These are phyloP conservation scores for Bacidia rubella DNA, from an alignment of 495 filamentous ascomycete genomes.

Conservation along the genomic window DNA sequence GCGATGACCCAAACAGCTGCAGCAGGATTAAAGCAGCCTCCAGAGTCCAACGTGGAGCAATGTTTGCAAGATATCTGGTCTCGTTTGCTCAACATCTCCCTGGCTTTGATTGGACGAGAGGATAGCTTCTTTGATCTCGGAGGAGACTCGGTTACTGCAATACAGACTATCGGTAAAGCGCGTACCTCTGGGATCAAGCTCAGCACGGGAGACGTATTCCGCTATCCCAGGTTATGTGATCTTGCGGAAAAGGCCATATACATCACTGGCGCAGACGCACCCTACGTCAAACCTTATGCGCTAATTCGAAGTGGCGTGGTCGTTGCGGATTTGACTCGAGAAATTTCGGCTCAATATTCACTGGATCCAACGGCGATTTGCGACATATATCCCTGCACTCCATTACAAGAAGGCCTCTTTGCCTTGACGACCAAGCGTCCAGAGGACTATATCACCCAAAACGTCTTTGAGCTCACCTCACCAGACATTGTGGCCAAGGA, in stretches of 20 bases:
- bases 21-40: conserved; percentile 11
- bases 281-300: too few relatives aligned
- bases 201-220: conserved; percentile 33
- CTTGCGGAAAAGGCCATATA: too few relatives aligned
- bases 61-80: conserved; percentile 30
- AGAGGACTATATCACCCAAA: conserved; percentile 24
- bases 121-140: conserved; percentile 37
- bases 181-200: conserved; percentile 24
- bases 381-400: conserved; percentile 47
- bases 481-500: conserved; percentile 19
- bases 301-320: conserved; percentile 12
- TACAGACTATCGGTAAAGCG: conserved; percentile 30
- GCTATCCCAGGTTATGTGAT: not conserved
- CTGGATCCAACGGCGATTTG: too few relatives aligned
- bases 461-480: conserved; percentile 19
- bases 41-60: conserved; percentile 23
- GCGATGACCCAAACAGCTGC: not conserved
- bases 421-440: conserved; percentile 27
- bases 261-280: too few relatives aligned
- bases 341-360: too few relatives aligned
- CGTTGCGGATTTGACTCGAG: not conserved
- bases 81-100: conserved; percentile 25
- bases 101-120: conserved; percentile 28
- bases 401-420: conserved; percentile 46
- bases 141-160: conserved; percentile 34